Evolutionary conservation across 176 grass and related monocot genomes (phyloP).

Genomic region (Phyllostachys edulis): DNA sequence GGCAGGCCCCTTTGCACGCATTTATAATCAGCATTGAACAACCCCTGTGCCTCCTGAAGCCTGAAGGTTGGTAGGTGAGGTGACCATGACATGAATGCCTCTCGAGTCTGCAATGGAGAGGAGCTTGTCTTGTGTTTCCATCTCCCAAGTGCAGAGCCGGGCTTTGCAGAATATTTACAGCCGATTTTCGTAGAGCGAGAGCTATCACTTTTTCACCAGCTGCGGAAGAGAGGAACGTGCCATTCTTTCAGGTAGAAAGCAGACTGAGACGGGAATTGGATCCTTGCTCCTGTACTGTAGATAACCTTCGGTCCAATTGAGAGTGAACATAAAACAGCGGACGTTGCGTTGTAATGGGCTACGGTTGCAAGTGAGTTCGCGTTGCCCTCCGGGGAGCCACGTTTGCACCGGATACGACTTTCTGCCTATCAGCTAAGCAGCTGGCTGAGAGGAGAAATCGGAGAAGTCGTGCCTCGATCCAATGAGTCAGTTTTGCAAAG

Average conservation of each 20-base stretch:
- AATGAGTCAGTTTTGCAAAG: no score
- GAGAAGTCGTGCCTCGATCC: background rate
- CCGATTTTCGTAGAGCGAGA: background rate
- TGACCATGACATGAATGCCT: background rate
- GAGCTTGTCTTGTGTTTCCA: background rate
- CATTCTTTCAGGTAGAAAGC: background rate
- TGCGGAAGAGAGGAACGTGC: background rate
- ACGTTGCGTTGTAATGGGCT: background rate
- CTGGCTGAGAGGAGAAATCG: background rate
- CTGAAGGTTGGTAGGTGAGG: background rate
- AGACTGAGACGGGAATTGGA: background rate
- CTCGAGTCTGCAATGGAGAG: background rate
- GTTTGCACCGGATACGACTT: background rate
- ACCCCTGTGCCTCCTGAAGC: background rate
- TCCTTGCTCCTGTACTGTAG: no score
- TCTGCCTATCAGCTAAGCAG: background rate
- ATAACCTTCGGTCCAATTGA: no score
- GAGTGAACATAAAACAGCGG: background rate
- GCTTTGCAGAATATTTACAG: background rate
- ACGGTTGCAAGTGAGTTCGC: background rate
- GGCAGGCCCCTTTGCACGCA: background rate
- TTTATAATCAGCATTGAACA: conserved; percentile 21
- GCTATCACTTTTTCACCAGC: background rate
- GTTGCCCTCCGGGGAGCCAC: background rate
- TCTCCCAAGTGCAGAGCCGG: background rate